Conservation (phyloP, 2,329 filamentous ascomycete species). For the Colletotrichum truncatum region DNA sequence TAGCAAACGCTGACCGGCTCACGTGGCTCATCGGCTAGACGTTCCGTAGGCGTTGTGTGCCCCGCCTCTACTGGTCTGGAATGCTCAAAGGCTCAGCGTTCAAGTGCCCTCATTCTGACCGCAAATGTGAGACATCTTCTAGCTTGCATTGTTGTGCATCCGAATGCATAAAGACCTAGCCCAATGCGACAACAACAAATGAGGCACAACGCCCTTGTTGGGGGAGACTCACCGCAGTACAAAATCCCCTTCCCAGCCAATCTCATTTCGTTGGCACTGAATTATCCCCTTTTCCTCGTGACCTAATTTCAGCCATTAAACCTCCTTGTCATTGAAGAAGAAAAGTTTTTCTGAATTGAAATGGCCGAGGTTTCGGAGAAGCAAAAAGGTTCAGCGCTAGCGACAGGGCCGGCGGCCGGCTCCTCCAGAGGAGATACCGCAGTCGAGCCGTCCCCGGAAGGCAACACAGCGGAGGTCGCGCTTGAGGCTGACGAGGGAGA, state of each 20-base stretch:
- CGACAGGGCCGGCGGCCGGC: no score
- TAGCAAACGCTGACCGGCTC: no score
- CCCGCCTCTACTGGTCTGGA: not conserved
- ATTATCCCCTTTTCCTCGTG: not conserved
- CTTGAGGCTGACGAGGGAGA: conserved; percentile 1
- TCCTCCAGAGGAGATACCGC: not conserved
- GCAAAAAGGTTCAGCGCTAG: not conserved
- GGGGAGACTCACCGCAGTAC: not conserved
- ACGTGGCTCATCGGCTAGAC: no score
- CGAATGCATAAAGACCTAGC: not conserved
- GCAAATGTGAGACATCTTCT: not conserved
- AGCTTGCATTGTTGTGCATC: not conserved
- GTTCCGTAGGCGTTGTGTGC: no score
- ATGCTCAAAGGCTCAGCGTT: not conserved
- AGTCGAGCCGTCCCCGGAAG: not conserved
- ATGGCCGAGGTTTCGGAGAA: not conserved
- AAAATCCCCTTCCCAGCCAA: not conserved
- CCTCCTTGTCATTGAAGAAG: not conserved
- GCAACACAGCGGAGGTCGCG: not conserved
- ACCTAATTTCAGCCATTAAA: not conserved
- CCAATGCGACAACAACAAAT: not conserved
- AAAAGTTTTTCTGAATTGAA: not conserved
- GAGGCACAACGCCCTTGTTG: not conserved
- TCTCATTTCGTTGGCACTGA: not conserved
- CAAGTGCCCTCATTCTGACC: not conserved